A percentile compares a stretch with the other conserved stretches of the same genome.
phyloP scores from a whole-genome alignment of 352 stramenopile genomes.

The Thraustochytrium sp. region DNA sequence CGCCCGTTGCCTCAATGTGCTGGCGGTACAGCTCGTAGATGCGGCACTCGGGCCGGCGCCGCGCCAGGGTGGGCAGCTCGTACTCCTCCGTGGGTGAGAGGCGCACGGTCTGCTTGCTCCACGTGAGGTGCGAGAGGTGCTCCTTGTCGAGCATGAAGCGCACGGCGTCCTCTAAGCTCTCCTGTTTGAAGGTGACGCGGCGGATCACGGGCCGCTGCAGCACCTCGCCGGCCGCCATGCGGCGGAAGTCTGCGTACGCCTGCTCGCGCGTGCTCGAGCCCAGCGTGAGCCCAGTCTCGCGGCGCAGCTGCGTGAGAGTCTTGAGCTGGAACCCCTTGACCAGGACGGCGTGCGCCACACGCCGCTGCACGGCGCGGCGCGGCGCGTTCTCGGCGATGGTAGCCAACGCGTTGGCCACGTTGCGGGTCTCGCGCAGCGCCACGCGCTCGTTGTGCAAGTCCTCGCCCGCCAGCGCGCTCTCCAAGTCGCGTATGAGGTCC shows the following conservation, averaged over 20 bases:
- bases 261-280: not conserved
- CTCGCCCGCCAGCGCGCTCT: not conserved
- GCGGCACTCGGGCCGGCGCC: not conserved
- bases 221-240: not conserved
- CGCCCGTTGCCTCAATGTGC: not conserved
- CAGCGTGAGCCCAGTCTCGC: not conserved
- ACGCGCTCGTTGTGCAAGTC: not conserved
- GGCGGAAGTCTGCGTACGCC: not conserved
- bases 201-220: not conserved
- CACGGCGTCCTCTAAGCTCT: not conserved
- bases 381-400: not conserved
- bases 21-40: not conserved
- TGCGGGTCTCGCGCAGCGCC: not conserved
- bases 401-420: not conserved
- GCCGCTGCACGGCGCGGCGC: not conserved
- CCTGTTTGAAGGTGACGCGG: not conserved
- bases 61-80: not conserved
- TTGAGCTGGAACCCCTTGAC: constrained; percentile 5
- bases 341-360: not conserved
- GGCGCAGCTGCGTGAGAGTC: not conserved
- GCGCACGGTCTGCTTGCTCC: not conserved
- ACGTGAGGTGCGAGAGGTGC: not conserved
- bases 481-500: not conserved
- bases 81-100: not conserved
- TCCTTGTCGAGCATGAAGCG: not conserved